Percentiles rank a stretch among this genome's conserved stretches.
These are phyloP conservation scores for Fomitopsis palustris DNA, from an alignment of 1,284 basidiomycete species.

Conservation along the genomic window DNA sequence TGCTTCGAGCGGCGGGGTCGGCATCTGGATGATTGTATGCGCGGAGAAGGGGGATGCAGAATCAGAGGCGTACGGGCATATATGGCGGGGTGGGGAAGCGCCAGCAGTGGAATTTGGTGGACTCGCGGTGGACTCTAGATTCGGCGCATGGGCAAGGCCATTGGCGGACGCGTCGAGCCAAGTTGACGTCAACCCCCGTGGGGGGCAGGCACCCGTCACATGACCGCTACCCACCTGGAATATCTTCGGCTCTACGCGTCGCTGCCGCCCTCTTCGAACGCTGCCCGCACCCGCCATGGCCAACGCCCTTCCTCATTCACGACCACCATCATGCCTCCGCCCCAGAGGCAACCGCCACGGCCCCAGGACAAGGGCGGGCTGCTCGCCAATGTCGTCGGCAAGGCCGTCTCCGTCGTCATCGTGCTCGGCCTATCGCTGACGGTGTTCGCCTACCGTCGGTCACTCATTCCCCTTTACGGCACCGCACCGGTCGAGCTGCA, in stretches of 20 bases:
- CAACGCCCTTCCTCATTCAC: background rate
- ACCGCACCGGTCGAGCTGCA: conserved; percentile 44
- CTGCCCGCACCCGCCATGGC: background rate
- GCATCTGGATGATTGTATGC: conserved; percentile 12
- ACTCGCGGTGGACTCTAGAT: background rate
- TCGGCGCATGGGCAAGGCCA: background rate
- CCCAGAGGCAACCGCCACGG: background rate
- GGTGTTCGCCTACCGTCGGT: conserved; percentile 50
- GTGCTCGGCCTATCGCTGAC: conserved; percentile 45
- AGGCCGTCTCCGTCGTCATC: conserved; percentile 22
- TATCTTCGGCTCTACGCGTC: conserved; percentile 1
- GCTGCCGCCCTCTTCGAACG: background rate
- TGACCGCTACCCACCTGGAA: conserved; percentile 5
- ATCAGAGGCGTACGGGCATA: background rate
- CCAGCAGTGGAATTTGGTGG: background rate
- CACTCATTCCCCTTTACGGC: conserved; percentile 57
- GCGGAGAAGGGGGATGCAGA: background rate
- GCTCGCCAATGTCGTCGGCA: conserved; percentile 18
- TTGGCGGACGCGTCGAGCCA: conserved; percentile 4
- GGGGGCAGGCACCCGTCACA: background rate
- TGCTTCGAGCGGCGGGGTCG: conserved; percentile 38
- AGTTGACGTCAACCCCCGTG: conserved; percentile 11
- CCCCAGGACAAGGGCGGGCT: conserved; percentile 9
- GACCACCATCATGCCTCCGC: background rate
- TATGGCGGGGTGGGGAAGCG: background rate